phyloP scores from a whole-genome alignment of 495 filamentous ascomycete species.

The Xylaria telfairii region DNA sequence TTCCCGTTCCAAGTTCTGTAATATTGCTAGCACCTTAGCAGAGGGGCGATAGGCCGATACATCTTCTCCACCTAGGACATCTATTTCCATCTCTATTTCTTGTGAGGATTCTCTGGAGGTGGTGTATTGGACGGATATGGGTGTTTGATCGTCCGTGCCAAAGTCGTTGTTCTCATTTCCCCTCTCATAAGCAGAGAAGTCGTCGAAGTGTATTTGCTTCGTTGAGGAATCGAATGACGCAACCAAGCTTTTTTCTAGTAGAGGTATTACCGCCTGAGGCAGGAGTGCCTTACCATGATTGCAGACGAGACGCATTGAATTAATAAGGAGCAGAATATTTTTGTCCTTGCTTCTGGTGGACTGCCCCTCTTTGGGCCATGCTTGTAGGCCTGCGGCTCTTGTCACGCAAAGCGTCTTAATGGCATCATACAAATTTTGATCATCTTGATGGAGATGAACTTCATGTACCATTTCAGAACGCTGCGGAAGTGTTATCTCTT shows the following conservation, averaged over 20 bases:
- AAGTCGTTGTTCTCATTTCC: too few relatives aligned
- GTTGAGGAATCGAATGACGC: too few relatives aligned
- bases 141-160: too few relatives aligned
- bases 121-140: too few relatives aligned
- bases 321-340: not conserved
- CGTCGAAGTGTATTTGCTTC: too few relatives aligned
- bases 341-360: not conserved
- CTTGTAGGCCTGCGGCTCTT: not conserved
- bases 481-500: not conserved
- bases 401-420: not conserved
- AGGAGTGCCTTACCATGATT: not conserved
- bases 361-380: too few relatives aligned
- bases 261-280: not conserved
- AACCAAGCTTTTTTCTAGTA: too few relatives aligned
- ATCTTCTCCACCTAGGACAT: too few relatives aligned
- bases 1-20: not conserved
- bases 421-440: not conserved
- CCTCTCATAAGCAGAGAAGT: too few relatives aligned
- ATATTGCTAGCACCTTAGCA: not conserved
- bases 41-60: not conserved
- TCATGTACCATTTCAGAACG: not conserved
- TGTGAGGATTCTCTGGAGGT: too few relatives aligned
- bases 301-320: not conserved
- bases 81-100: too few relatives aligned
- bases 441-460: not conserved